Evolutionary conservation across 2,329 filamentous ascomycete genomes (phyloP), one percentile per base, ranked within the genome.

Genomic region (Penicillium sp.): DNA sequence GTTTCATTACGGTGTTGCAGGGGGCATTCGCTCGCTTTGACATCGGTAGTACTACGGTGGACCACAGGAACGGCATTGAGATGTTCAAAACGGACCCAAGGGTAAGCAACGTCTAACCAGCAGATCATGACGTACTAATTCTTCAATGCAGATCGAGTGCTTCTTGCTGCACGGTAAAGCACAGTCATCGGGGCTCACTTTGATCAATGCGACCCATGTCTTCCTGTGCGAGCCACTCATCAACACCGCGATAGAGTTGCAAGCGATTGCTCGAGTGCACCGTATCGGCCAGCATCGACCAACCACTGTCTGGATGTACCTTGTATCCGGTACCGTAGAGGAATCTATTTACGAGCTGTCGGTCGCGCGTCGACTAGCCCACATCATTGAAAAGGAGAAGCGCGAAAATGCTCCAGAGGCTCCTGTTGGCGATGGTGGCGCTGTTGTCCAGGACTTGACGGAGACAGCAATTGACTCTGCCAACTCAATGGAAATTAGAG

Each of bases 281-380:
- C 86, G 94, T 34, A 99, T 99, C 59, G 94, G 94, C 0, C 94
- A 97, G 73, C 82, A 87, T 59, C 86, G 90, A 48, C 83, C 90
- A 61, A 99, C 94, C 0, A 96, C 91, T 0, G 92, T 97, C 1
- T 97, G 92, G 89, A 88, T 97, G 72, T 97, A 97, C 70, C 82
- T 97, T 2, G 84, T 97, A n/a, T 86, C 88, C 14, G 90, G 89
- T 48, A 96, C 93, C 0, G 91, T 97, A 0, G 94, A 99, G 69
- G 89, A 96, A 75, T 89, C 89, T 1, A 95, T 97, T 58, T 92
- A 97, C 74, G 86, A 92, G 55, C 83, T 97, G 32, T 94, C 91
- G 0, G 91, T 96, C 1, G 81, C 83, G 56, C 83, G 92, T 27
- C 86, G 93, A 3, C 77, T 96, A 63, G 85, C 88, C 52, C 91